Conservation (phyloP, 257 asterid species). For the Lycium barbarum region DNA sequence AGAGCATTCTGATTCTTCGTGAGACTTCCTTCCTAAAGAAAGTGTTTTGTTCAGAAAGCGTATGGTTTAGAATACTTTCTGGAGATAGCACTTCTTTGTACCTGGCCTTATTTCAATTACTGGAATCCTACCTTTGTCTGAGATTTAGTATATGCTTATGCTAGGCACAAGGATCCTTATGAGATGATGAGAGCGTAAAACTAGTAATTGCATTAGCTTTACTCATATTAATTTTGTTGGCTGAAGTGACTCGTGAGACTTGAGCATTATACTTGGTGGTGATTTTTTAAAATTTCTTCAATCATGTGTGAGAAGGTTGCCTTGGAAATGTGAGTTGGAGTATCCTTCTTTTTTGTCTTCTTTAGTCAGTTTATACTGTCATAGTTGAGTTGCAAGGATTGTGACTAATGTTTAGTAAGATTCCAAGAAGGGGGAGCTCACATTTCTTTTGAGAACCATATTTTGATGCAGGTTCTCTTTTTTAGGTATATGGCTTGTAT, state of each 20-base stretch:
- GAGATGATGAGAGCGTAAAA: background rate
- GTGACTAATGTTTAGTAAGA: background rate
- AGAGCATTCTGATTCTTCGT: background rate
- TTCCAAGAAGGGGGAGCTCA: background rate
- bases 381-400: background rate
- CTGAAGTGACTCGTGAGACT: background rate
- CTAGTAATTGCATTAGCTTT: background rate
- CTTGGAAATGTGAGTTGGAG: background rate
- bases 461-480: background rate
- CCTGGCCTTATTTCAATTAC: background rate
- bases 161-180: background rate
- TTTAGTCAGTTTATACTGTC: background rate
- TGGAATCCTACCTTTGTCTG: background rate
- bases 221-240: background rate
- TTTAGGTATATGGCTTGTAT: background rate
- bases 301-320: constrained; percentile 10
- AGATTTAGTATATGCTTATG: constrained; percentile 14
- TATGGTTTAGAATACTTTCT: background rate
- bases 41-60: background rate
- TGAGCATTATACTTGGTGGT: background rate
- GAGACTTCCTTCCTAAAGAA: constrained; percentile 1
- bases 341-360: constrained; percentile 20
- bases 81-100: constrained; percentile 20
- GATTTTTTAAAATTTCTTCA: background rate
- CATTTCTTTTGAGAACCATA: background rate